A percentile compares a stretch with the other conserved stretches of the same genome.
Evolutionary conservation across 208 protist species (phyloP).

Genomic region (Leishmania turanica): DNA sequence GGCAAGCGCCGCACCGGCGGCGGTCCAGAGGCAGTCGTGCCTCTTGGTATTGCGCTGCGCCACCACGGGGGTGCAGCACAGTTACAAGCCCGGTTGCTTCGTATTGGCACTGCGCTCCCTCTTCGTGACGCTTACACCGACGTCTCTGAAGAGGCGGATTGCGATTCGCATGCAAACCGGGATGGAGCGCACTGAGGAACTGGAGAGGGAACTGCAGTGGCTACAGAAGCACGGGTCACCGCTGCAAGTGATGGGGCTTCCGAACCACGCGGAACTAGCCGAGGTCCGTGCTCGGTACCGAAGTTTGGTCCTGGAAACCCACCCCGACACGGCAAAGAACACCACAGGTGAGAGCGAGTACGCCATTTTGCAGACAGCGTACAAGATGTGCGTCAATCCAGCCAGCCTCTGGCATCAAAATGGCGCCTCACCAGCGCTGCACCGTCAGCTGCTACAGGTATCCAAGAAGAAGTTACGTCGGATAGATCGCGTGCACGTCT

Average conservation of each 20-base stretch:
- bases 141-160: constrained; percentile 36
- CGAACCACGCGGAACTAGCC: constrained; percentile 68
- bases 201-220: constrained; percentile 80
- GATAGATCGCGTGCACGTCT: constrained; percentile 46
- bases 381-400: constrained; percentile 64
- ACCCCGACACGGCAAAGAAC: constrained; percentile 66
- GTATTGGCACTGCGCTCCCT: constrained; percentile 40
- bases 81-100: constrained; percentile 66
- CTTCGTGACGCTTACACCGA: constrained; percentile 45
- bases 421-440: constrained; percentile 62
- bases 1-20: not conserved
- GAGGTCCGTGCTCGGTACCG: constrained; percentile 79
- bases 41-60: constrained; percentile 5
- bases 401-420: constrained; percentile 84
- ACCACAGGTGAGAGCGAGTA: constrained; percentile 46
- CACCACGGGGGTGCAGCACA: constrained; percentile 71
- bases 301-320: constrained; percentile 69
- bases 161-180: constrained; percentile 54
- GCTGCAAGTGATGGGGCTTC: constrained; percentile 78
- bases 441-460: constrained; percentile 39
- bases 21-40: not conserved
- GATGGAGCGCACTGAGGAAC: constrained; percentile 57
- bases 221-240: constrained; percentile 75
- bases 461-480: constrained; percentile 32
- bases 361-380: constrained; percentile 68